Conservation (phyloP, 1,284 basidiomycete species). For the Amylostereum chailletii region DNA sequence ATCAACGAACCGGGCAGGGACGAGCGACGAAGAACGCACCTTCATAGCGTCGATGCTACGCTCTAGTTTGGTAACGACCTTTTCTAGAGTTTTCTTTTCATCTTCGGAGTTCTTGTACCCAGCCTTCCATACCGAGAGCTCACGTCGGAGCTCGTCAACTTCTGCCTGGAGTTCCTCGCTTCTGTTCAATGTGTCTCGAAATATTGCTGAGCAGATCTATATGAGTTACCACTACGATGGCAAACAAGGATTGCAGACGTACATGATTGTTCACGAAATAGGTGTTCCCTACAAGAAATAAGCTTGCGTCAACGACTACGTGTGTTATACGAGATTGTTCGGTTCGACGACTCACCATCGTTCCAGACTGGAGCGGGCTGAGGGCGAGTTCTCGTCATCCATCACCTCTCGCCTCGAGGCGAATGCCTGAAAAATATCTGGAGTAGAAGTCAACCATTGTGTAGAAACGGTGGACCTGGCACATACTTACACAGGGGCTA, state of each 20-base stretch:
- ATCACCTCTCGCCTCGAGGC: background rate
- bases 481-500: too few relatives aligned
- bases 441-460: too few relatives aligned
- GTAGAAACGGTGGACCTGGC: too few relatives aligned
- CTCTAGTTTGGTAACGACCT: slow-evolving; percentile 21
- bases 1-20: background rate
- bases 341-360: slow-evolving; percentile 2
- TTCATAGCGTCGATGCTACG: slow-evolving; percentile 26
- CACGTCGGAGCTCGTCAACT: slow-evolving; percentile 28
- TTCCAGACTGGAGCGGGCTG: background rate
- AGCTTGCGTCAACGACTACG: background rate
- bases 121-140: slow-evolving; percentile 29
- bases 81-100: slow-evolving; percentile 21
- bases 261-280: slow-evolving; percentile 24
- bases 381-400: background rate
- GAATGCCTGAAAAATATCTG: background rate
- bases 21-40: slow-evolving; percentile 15
- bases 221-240: background rate
- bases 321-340: background rate
- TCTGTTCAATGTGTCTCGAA: slow-evolving; percentile 21
- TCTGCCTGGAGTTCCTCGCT: slow-evolving; percentile 22
- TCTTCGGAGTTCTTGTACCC: slow-evolving; percentile 26
- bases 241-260: slow-evolving; percentile 2
- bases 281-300: slow-evolving; percentile 17
- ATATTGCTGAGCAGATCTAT: slow-evolving; percentile 16